Evolutionary conservation across 78 protist genomes (phyloP), one percentile per base, ranked within the genome.

Genomic region (Dictyostelium brefeldianum): DNA sequence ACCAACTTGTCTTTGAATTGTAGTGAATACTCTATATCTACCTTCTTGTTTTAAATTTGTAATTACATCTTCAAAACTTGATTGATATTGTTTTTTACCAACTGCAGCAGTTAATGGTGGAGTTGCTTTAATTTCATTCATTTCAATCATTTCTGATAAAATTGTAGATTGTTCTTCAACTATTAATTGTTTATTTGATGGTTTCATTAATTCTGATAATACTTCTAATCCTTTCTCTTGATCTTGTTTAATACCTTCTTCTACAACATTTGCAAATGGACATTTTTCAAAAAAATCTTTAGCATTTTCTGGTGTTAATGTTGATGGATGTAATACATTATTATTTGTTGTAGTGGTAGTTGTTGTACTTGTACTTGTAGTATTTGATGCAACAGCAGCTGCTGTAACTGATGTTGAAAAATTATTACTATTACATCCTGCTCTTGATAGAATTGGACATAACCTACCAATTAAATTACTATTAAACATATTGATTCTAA

Each of bases 1-100:
- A 59, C 95, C 95, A 15, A 81, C 91, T 79, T 90, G 95, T 64
- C 95, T 54, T 51, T 81, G 89, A 62, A 90, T 90, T 25, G 95
- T 90, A 8, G 89, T 90, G 15, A 90, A 90, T 10, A 82, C 95
- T 70, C 95, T 73, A 50, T 90, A 90, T 81, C 95, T 81, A 56
- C 95, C 95, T 47, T 90, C 95, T 4, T 78, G 73, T 51, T 90
- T 90, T 64, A 90, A 73, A n/a, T 79, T 74, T 18, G 71, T 41
- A 22, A 90, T 82, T 8, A 81, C 95, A 12, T 25, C 53, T 64
- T 90, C 71, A 50, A 87, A 87, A 10, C 48, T 54, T 6, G 62
- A 12, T 46, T 77, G 67, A 36, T 78, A 87, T 51, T 46, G 17
- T 64, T 8, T 20, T 59, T 54, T 43, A 25, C 22, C 48, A 3